A percentile compares a stretch with the other conserved stretches of the same genome.
phyloP scores from a whole-genome alignment of 352 stramenopile species.

The Pythium rhizo-oryzae region DNA sequence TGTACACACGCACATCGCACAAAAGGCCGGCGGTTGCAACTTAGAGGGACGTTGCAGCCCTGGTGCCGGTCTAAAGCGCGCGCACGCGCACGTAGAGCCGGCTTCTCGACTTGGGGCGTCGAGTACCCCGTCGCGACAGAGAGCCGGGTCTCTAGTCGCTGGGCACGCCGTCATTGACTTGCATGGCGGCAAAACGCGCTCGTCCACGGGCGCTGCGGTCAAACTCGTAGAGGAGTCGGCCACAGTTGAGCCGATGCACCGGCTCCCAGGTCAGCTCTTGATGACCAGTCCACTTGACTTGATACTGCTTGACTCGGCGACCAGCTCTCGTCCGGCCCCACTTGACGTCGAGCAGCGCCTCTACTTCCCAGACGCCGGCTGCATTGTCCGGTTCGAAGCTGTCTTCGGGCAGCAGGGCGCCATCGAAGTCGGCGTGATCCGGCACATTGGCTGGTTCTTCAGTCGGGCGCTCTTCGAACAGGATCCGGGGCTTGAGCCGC shows the following conservation, averaged over 20 bases:
- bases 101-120: no score
- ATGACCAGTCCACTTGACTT: constrained; percentile 28
- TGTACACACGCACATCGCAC: no score
- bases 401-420: constrained; percentile 24
- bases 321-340: constrained; percentile 5
- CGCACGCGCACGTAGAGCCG: no score
- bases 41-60: no score
- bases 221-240: constrained; percentile 20
- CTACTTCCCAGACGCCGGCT: constrained; percentile 19
- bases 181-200: constrained; percentile 7
- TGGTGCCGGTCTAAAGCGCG: no score
- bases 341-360: constrained; percentile 10
- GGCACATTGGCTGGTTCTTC: not conserved
- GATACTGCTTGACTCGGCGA: constrained; percentile 5
- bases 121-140: no score
- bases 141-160: no score
- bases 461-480: constrained; percentile 13
- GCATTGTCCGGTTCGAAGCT: constrained; percentile 21
- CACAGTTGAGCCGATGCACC: constrained; percentile 13
- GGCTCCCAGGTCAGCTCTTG: constrained; percentile 23
- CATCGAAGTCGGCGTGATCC: constrained; percentile 30
- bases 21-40: no score
- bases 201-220: constrained; percentile 2
- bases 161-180: constrained; percentile 15
- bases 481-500: constrained; percentile 17